Base-by-base conservation (phyloP, 306 rosid species). In the Notholithocarpus densiflorus region DNA sequence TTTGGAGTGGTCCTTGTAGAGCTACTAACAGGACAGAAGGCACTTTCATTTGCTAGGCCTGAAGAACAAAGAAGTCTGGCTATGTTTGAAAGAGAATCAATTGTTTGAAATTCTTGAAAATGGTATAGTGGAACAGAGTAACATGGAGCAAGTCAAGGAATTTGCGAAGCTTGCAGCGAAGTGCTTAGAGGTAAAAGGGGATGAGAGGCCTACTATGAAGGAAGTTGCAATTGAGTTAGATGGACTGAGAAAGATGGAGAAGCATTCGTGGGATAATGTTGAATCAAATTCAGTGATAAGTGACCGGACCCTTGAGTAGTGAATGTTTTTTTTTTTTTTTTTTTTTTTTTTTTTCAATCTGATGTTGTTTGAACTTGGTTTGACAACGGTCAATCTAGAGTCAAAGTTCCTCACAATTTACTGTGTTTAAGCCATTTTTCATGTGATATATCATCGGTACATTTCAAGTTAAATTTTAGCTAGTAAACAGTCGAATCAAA, bases 161-260 rank as follows among this genome's bases (percentile, higher is more conserved):
- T 79, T 76, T 1, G 66, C 52, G 24, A 86, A 74, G 9, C 26
- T 80, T 3, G 79, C 70, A 3, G 23, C 11, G 11, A 66, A 24
- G 68, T 80, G 83, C 20, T 55, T 80, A 52, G 37, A 21, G 13
- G n/a, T 80, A 2, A 80, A 27, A 26, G 83, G 83, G 37, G 83
- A 5, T 0, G 40, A 5, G 8, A 34, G 40, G 40, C 40, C 40
- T 34, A 6, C 40, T 34, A 85, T 85, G 86, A 79, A 79, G 68
- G 79, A 79, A 82, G 86, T 82, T 15, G 82, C 78, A 11, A 57
- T 6, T 57, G 86, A 82, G 27, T 56, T 86, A 19, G 86, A 86
- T 23, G 64, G 70, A 21, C 27, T 75, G 1, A 81, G 71, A 69
- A 74, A 24, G 71, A 79, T 26, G 31, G n/a, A n/a, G n/a, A 11